Evolutionary conservation across 2,329 filamentous ascomycete genomes (phyloP).

Genomic region (Penicillium sp.): DNA sequence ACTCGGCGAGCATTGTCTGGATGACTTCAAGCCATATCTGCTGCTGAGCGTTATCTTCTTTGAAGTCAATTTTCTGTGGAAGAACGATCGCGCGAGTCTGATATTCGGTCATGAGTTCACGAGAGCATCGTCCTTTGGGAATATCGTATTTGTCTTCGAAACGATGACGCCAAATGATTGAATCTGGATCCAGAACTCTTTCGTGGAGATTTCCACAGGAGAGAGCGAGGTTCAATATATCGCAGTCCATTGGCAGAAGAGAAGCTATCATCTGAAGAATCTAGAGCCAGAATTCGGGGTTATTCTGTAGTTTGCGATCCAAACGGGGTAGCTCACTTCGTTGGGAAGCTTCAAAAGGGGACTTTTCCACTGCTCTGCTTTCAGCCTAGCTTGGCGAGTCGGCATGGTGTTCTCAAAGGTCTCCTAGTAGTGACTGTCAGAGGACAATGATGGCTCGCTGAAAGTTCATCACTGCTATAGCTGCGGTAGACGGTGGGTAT

Average conservation of each 20-base stretch:
- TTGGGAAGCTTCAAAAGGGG: constrained; percentile 13
- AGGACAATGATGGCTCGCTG: too few species aligned
- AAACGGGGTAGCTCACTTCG: constrained; percentile 10
- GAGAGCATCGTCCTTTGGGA: constrained; percentile 14
- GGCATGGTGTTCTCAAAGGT: too few species aligned
- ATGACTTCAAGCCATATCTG: constrained; percentile 30
- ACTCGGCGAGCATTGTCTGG: constrained; percentile 27
- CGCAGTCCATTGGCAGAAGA: constrained; percentile 26
- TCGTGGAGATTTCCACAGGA: constrained; percentile 24
- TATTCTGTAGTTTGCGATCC: neutral
- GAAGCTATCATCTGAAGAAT: constrained; percentile 31
- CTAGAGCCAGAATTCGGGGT: constrained; percentile 14
- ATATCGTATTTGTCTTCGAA: constrained; percentile 34
- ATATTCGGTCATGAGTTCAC: constrained; percentile 32
- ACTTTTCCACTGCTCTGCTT: neutral
- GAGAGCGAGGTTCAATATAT: constrained; percentile 28
- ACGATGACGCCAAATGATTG: constrained; percentile 31
- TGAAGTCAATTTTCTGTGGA: constrained; percentile 24
- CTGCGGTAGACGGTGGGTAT: too few species aligned
- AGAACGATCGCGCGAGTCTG: constrained; percentile 34
- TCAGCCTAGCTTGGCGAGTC: too few species aligned
- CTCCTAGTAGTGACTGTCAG: too few species aligned
- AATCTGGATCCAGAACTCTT: constrained; percentile 24
- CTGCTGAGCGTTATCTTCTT: constrained; percentile 21
- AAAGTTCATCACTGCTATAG: too few species aligned